Conservation (phyloP, 352 stramenopile species). For the Chrysophaeum taylorii region DNA sequence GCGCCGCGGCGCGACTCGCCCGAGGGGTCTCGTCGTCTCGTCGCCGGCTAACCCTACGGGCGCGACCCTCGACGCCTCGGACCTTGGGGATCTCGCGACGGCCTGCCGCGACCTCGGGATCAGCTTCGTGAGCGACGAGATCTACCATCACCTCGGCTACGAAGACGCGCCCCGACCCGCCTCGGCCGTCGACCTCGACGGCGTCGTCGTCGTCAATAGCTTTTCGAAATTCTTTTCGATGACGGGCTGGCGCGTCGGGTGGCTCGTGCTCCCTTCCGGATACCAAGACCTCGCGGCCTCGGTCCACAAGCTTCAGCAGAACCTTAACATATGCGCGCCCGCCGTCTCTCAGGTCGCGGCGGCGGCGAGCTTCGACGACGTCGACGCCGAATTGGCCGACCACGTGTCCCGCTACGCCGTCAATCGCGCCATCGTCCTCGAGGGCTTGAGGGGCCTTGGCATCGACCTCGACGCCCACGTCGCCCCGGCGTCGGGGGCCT, state of each 20-base stretch:
- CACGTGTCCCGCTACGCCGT: conserved; percentile 49
- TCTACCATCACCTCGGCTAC: conserved; percentile 67
- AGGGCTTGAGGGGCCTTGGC: conserved; percentile 39
- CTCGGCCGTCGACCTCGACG: conserved; percentile 32
- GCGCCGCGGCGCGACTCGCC: neutral
- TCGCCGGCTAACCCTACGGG: conserved; percentile 58
- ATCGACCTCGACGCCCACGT: conserved; percentile 39
- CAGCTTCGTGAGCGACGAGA: conserved; percentile 62
- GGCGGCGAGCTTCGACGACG: conserved; percentile 44
- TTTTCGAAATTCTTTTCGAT: conserved; percentile 54
- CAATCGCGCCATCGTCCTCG: conserved; percentile 44
- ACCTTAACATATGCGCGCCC: conserved; percentile 67
- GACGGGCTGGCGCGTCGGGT: conserved; percentile 62
- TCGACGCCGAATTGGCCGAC: conserved; percentile 47
- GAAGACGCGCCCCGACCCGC: conserved; percentile 43
- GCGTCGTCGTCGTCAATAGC: conserved; percentile 57
- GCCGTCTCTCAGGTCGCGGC: conserved; percentile 58
- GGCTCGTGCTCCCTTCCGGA: conserved; percentile 52
- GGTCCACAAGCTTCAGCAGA: conserved; percentile 59
- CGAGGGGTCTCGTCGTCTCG: conserved; percentile 58
- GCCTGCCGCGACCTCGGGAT: conserved; percentile 50
- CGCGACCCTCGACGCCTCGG: conserved; percentile 47
- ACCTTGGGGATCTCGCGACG: conserved; percentile 50
- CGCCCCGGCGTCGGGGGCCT: conserved; percentile 54
- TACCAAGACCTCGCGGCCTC: conserved; percentile 34